Base-by-base conservation (phyloP, 441 rosid genomes). In the Mallotus repandus region DNA sequence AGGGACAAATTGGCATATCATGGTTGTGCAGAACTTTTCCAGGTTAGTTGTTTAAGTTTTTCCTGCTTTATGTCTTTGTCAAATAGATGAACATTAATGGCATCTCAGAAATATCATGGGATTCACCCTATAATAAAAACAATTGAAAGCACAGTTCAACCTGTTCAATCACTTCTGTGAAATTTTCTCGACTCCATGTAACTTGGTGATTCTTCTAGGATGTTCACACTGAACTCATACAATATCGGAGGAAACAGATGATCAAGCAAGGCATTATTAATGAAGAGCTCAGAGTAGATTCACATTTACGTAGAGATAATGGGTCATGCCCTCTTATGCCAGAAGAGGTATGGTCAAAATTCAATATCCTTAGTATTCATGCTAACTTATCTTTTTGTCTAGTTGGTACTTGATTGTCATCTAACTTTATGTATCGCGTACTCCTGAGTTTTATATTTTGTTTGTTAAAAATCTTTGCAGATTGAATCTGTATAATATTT, bases 11-110 rank as follows among this genome's bases (percentile, higher is more conserved):
- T 96, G 85, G 99, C 99, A 70, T 92, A 89, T 82, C 98, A 91
- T 86, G 99, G 98, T 56, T 97, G 98, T 86, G 98, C 97, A 54
- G 99, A 97, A 84, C 89, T 97, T 80, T 97, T 94, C 76, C 99
- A 94, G 98, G 99, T 86, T 75, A 73, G 81, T 71, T 38, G 71
- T 70, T 70, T 50, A 32, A 48, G 66, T 35, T 69, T 75, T 76
- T 76, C 68, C 59, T 70, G 46, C 77, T 4, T 38, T 69, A 11
- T 63, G 32, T 59, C 52, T 35, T 75, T 77, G 38, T 58, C 32
- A 58, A 13, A 38, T 4, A 6, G 41, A 38, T 38, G 41, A 38
- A 38, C 41, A 38, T 38, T 38, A 38, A 38, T 54, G 32, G 46
- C 32, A 25, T 41, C 22, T 46, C 62, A 62, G 52, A 5, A 64